phyloP scores from a whole-genome alignment of 2,329 filamentous ascomycete species.

The Tolypocladium inflatum region DNA sequence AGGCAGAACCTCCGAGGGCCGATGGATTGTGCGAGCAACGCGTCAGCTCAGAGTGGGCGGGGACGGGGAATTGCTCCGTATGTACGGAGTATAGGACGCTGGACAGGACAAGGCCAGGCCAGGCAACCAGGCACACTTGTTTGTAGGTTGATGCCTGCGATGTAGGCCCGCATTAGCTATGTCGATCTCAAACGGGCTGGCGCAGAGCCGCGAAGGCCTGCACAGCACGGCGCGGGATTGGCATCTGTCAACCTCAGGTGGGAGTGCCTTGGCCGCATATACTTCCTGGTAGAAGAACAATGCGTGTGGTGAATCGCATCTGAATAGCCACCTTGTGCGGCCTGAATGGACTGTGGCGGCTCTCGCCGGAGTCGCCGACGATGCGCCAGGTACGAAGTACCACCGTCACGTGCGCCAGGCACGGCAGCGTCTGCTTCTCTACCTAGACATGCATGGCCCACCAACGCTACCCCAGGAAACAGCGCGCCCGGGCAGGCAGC shows the following conservation, averaged over 20 bases:
- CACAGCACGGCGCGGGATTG: neutral
- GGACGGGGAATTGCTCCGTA: neutral
- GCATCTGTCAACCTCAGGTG: neutral
- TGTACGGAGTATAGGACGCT: neutral
- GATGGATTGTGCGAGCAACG: neutral
- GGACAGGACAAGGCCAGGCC: neutral
- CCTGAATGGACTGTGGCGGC: neutral
- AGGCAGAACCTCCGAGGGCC: neutral
- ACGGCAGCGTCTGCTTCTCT: neutral
- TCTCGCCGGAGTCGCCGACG: neutral
- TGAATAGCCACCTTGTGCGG: neutral
- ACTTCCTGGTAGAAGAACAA: neutral
- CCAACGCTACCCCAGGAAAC: neutral
- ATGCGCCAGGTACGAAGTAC: neutral
- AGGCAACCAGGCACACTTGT: neutral
- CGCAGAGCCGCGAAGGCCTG: neutral
- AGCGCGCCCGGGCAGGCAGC: constrained; percentile 2
- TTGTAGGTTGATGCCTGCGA: neutral
- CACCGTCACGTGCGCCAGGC: neutral
- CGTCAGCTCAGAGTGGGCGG: neutral
- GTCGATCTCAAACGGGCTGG: neutral
- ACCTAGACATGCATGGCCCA: no score
- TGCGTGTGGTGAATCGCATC: neutral
- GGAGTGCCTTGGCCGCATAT: neutral
- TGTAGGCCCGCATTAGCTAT: neutral